Conservation (phyloP, 169 alveolate species). For the Cryptosporidium meleagridis region DNA sequence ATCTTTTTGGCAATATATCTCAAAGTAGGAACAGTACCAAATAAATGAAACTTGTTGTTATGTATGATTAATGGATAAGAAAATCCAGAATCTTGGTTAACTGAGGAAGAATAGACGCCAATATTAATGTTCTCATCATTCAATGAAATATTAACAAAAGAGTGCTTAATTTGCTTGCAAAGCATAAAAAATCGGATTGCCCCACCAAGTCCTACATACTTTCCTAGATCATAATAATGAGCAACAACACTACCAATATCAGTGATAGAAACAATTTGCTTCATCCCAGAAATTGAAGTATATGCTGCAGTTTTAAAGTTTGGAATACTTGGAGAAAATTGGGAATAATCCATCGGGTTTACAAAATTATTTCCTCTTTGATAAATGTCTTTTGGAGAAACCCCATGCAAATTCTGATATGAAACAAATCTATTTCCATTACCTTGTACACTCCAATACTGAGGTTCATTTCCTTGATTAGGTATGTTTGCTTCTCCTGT, state of each 20-base stretch:
- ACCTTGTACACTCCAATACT: not conserved
- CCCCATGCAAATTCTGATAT: slow-evolving; percentile 32
- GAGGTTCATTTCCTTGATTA: not conserved
- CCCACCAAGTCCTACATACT: slow-evolving; percentile 67
- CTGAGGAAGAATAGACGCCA: slow-evolving; percentile 13
- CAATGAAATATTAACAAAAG: slow-evolving; percentile 48
- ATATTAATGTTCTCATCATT: slow-evolving; percentile 36
- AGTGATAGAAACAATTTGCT: slow-evolving; percentile 50
- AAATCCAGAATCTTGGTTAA: slow-evolving; percentile 4
- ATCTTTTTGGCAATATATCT: slow-evolving; percentile 59
- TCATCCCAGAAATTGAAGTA: slow-evolving; percentile 59
- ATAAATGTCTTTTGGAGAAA: slow-evolving; percentile 18
- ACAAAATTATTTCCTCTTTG: slow-evolving; percentile 12
- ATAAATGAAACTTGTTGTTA: slow-evolving; percentile 27
- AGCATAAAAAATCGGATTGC: slow-evolving; percentile 62
- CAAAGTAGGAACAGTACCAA: slow-evolving; percentile 42
- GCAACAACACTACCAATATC: slow-evolving; percentile 67
- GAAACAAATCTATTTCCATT: not conserved
- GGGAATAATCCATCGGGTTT: slow-evolving; percentile 49
- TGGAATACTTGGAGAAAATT: slow-evolving; percentile 47
- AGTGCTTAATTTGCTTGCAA: slow-evolving; percentile 65
- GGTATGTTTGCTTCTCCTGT: slow-evolving; percentile 16
- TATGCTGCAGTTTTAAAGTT: slow-evolving; percentile 64
- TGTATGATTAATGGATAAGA: slow-evolving; percentile 52
- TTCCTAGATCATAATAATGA: slow-evolving; percentile 61